Percentiles rank a stretch among this genome's conserved stretches.
Evolutionary conservation across 306 rosid genomes (phyloP).

Genomic region (Medicago ruthenica): DNA sequence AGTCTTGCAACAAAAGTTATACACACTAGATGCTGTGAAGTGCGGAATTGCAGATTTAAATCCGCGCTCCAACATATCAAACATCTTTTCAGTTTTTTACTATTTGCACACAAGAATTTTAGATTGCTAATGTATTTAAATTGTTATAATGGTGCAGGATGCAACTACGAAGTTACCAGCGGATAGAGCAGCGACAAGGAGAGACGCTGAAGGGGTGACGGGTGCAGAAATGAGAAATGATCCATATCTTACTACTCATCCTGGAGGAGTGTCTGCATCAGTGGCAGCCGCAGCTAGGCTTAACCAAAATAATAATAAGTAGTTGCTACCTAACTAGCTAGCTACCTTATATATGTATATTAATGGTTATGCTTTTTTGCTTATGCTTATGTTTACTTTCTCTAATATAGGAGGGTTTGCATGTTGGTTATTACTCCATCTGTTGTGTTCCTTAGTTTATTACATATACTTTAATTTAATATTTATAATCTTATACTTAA

Average conservation of each 20-base stretch:
- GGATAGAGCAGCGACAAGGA: conserved; percentile 59
- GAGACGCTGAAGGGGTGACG: conserved; percentile 70
- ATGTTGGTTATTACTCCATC: no score
- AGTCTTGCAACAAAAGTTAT: no score
- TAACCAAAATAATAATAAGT: conserved; percentile 44
- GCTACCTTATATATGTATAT: neutral
- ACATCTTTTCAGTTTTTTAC: no score
- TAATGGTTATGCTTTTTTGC: neutral
- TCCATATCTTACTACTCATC: conserved; percentile 67
- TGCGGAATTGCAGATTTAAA: no score
- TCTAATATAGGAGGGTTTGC: neutral
- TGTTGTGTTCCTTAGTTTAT: no score
- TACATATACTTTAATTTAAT: no score
- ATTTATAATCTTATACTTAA: no score
- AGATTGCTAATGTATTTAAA: neutral
- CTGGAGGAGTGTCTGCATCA: conserved; percentile 68
- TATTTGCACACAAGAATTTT: neutral
- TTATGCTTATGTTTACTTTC: neutral
- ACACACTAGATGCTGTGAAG: no score
- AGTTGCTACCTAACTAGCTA: neutral
- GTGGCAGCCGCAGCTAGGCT: conserved; percentile 79
- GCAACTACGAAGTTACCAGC: conserved; percentile 63
- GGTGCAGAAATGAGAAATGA: conserved; percentile 82
- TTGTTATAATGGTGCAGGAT: conserved; percentile 41
- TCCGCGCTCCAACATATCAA: no score